phyloP scores from a whole-genome alignment of 2,329 filamentous ascomycete genomes.

The Neocatenulostroma microsporum region DNA sequence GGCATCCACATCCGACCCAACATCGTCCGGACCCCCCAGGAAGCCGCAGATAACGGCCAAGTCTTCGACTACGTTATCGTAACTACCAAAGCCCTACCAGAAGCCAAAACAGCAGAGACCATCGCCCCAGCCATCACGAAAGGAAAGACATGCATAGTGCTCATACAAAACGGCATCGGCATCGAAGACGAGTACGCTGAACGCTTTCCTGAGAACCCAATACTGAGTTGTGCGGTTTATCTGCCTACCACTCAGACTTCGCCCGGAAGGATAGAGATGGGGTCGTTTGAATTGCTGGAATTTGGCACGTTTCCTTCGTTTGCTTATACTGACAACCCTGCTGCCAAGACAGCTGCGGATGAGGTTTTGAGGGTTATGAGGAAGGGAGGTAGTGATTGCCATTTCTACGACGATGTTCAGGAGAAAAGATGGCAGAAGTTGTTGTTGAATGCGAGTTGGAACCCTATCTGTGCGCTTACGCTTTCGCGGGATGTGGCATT shows the following conservation, averaged over 20 bases:
- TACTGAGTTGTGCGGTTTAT: conserved; percentile 52
- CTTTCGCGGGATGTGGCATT: conserved; percentile 47
- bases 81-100: conserved; percentile 40
- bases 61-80: conserved; percentile 44
- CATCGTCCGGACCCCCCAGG: conserved; percentile 29
- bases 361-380: conserved; percentile 28
- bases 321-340: conserved; percentile 5
- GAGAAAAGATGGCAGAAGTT: conserved; percentile 54
- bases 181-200: conserved; percentile 50
- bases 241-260: conserved; percentile 45
- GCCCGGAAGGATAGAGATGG: conserved; percentile 42
- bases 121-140: conserved; percentile 35
- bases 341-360: conserved; percentile 13
- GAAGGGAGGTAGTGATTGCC: conserved; percentile 37
- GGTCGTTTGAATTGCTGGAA: conserved; percentile 42
- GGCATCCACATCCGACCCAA: conserved; percentile 31
- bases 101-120: conserved; percentile 25
- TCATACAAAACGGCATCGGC: conserved; percentile 55
- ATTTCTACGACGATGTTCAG: conserved; percentile 50
- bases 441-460: conserved; percentile 54
- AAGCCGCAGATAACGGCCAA: conserved; percentile 25
- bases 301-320: conserved; percentile 43
- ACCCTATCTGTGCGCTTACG: conserved; percentile 52
- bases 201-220: conserved; percentile 44
- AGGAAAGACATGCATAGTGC: conserved; percentile 45